Percentiles rank a stretch among this genome's conserved stretches.
phyloP scores from a whole-genome alignment of 1,284 basidiomycete species.

The Pterulicium gracile region DNA sequence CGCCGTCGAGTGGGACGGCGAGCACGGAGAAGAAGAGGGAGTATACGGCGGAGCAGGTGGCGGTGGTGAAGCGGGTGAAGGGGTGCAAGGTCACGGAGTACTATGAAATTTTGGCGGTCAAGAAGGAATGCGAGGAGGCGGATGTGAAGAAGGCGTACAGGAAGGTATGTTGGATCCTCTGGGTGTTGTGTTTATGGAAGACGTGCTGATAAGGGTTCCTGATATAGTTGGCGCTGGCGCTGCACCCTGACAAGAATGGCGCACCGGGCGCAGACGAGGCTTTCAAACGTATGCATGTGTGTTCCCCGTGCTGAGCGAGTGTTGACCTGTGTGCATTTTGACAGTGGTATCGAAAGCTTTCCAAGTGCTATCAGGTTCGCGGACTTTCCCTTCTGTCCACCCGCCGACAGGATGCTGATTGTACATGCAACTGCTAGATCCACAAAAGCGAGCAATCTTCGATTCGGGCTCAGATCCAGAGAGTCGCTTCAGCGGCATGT shows the following conservation, averaged over 20 bases:
- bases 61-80: conserved; percentile 81
- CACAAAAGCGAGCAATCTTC: conserved; percentile 84
- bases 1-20: conserved; percentile 24
- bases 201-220: not conserved
- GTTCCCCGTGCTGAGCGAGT: conserved; percentile 6
- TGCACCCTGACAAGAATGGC: conserved; percentile 97
- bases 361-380: conserved; percentile 76
- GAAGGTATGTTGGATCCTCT: conserved; percentile 48
- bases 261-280: conserved; percentile 98
- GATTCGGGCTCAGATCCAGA: conserved; percentile 87
- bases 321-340: conserved; percentile 11
- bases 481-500: conserved; percentile 61
- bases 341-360: conserved; percentile 98
- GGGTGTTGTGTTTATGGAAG: conserved; percentile 4
- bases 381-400: conserved; percentile 1
- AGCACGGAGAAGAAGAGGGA: conserved; percentile 64
- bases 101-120: conserved; percentile 85
- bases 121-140: conserved; percentile 78
- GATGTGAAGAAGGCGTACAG: conserved; percentile 97
- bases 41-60: conserved; percentile 79
- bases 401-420: too few species aligned
- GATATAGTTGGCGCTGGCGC: conserved; percentile 73
- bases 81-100: conserved; percentile 84
- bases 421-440: too few species aligned
- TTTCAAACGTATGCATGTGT: conserved; percentile 75